Evolutionary conservation across 2,329 filamentous ascomycete species (phyloP), one percentile per base, ranked within the genome.

Genomic region (Ophiostoma sp.): DNA sequence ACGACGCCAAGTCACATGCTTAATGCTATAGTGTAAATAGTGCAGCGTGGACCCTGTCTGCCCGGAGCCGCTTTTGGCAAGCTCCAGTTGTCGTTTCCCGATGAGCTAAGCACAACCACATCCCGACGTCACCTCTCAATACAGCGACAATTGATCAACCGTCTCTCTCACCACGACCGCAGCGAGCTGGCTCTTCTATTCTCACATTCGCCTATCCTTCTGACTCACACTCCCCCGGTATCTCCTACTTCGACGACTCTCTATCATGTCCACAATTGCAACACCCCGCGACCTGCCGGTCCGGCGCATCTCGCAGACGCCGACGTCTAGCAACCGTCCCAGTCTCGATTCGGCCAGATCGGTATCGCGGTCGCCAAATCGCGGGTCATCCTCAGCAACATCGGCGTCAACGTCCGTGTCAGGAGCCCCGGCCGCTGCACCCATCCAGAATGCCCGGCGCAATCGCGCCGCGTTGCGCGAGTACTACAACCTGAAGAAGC

Each of bases 391-490:
- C 3, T 68, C 73, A n/a, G 27, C 55, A 18, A 38, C 18, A n/a
- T 69, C 66, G 52, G 63, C 66, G 11, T 64, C 55, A 18, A 38
- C 18, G 14, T 69, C 66, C 49, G 63, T 66, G 11, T 64, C 72
- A 73, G 74, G 73, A 70, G 74, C 72, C 69, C 74, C 64, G 74
- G 44, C 36, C 0, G 55, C 60, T 9, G 63, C 74, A 36, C 36
- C 1, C 47, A 64, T 12, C 1, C 69, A 69, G 4, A 77, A 74
- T 74, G 79, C 76, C 69, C 83, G 81, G 72, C 82, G 83, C 71
- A 96, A 96, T 79, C 90, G 94, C 72, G 87, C 90, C 68, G 94
- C 94, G 6, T 84, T 98, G 27, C 90, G 95, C 74, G 93, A 97
- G 76, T 98, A 97, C 82, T 98, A 98, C 80, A 95, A 95, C 76